Evolutionary conservation across 345 rosid genomes (phyloP).

Genomic region (Erucastrum elatum): DNA sequence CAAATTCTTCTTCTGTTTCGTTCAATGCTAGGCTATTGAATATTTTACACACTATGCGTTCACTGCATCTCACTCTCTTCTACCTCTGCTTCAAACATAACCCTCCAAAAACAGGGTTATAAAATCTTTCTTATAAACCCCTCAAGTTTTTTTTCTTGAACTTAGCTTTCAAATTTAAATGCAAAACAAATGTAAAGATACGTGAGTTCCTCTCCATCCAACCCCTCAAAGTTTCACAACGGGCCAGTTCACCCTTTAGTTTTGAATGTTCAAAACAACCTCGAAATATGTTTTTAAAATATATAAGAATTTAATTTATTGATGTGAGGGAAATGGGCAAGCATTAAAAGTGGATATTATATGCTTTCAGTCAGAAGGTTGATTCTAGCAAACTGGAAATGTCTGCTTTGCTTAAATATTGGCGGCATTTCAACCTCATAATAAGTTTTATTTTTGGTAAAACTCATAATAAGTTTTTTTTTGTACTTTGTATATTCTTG

Average conservation of each 20-base stretch:
- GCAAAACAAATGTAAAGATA: too few relatives aligned
- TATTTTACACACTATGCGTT: neutral
- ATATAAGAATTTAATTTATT: too few relatives aligned
- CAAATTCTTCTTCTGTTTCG: neutral
- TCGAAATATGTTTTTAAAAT: too few relatives aligned
- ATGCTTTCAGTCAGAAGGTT: conserved; percentile 51
- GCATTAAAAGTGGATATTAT: too few relatives aligned
- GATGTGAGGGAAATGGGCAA: too few relatives aligned
- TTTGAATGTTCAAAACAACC: neutral
- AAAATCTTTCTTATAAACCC: neutral
- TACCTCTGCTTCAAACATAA: neutral
- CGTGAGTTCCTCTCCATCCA: too few relatives aligned
- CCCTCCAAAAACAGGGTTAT: neutral
- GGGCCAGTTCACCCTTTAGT: neutral
- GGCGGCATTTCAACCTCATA: conserved; percentile 81
- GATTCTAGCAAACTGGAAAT: conserved; percentile 92
- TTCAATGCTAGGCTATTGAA: neutral
- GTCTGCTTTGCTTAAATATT: conserved; percentile 83
- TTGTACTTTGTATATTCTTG: too few relatives aligned
- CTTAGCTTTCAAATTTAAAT: too few relatives aligned
- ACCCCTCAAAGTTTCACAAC: neutral
- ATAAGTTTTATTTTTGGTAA: too few relatives aligned
- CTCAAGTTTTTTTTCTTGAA: neutral
- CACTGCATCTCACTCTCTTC: neutral
- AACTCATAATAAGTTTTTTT: conserved; percentile 45